phyloP scores from a whole-genome alignment of 768 basidiomycete genomes.

The Sutorius australiensis region DNA sequence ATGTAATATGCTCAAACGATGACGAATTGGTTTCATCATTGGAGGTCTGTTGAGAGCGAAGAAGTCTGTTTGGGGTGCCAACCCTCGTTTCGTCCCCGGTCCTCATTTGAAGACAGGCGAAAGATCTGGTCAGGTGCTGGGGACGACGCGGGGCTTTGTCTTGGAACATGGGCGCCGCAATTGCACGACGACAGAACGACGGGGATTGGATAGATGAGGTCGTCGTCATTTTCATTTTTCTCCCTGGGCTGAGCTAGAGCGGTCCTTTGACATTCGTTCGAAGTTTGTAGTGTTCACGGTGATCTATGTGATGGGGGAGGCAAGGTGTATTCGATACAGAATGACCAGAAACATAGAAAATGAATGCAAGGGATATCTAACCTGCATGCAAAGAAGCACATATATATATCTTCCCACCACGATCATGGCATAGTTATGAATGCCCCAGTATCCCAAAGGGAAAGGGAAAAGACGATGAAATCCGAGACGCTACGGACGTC shows the following conservation, averaged over 20 bases:
- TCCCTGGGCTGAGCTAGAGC: too few relatives aligned
- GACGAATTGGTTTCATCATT: constrained; percentile 67
- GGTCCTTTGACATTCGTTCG: too few relatives aligned
- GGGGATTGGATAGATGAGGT: too few relatives aligned
- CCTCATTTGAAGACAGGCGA: constrained; percentile 64
- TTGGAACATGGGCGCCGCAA: too few relatives aligned
- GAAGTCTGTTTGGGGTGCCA: not conserved
- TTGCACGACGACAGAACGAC: too few relatives aligned
- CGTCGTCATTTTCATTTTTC: too few relatives aligned
- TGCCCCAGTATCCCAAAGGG: not conserved
- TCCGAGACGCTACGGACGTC: not conserved
- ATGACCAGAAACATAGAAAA: not conserved
- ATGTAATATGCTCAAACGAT: constrained; percentile 53
- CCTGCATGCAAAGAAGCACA: not conserved
- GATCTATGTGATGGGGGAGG: not conserved
- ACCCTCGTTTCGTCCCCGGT: constrained; percentile 42
- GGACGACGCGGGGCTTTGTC: too few relatives aligned
- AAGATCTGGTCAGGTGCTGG: constrained; percentile 46
- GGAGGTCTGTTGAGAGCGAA: constrained; percentile 49
- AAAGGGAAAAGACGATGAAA: not conserved
- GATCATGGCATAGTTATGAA: constrained; percentile 5
- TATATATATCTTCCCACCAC: not conserved
- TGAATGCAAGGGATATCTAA: constrained; percentile 10
- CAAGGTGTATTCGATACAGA: not conserved
- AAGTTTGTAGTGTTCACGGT: too few relatives aligned